These are phyloP conservation scores for Microcyclospora pomicola DNA, from an alignment of 2,329 filamentous ascomycete genomes.

Conservation along the genomic window DNA sequence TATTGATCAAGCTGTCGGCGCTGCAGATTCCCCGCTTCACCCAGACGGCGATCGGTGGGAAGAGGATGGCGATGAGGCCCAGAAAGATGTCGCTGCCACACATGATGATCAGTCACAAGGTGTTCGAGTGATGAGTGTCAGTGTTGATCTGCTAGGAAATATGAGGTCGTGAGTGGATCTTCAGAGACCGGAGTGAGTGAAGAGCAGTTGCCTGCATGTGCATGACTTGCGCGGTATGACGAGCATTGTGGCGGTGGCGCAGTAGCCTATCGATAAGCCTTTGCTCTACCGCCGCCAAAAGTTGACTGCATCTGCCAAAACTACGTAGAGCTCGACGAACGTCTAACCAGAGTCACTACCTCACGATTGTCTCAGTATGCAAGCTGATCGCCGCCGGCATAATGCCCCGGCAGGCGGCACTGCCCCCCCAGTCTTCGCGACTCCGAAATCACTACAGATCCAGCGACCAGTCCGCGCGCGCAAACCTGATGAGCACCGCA, in stretches of 20 bases:
- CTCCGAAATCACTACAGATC: constrained; percentile 31
- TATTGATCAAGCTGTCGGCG: constrained; percentile 86
- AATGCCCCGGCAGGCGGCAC: constrained; percentile 77
- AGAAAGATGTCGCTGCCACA: constrained; percentile 49
- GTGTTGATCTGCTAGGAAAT: neutral
- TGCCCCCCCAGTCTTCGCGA: constrained; percentile 54
- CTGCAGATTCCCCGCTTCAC: constrained; percentile 90
- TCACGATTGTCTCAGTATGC: constrained; percentile 10
- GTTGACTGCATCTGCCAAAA: too few species aligned
- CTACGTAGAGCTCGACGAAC: too few species aligned
- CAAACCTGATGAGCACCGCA: constrained; percentile 58
- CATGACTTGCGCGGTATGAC: neutral
- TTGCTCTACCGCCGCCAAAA: too few species aligned
- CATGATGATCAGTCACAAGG: constrained; percentile 27
- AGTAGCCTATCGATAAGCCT: neutral
- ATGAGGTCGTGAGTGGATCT: neutral
- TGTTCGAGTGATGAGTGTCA: neutral
- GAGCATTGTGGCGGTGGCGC: neutral
- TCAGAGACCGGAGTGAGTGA: neutral
- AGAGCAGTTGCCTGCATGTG: neutral
- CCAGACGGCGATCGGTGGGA: constrained; percentile 59
- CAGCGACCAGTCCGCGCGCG: constrained; percentile 43
- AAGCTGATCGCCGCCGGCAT: constrained; percentile 72
- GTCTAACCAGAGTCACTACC: too few species aligned
- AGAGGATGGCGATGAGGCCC: constrained; percentile 46